phyloP scores from a whole-genome alignment of 371 early-diverging fungal genomes.

The Circinella umbellata region DNA sequence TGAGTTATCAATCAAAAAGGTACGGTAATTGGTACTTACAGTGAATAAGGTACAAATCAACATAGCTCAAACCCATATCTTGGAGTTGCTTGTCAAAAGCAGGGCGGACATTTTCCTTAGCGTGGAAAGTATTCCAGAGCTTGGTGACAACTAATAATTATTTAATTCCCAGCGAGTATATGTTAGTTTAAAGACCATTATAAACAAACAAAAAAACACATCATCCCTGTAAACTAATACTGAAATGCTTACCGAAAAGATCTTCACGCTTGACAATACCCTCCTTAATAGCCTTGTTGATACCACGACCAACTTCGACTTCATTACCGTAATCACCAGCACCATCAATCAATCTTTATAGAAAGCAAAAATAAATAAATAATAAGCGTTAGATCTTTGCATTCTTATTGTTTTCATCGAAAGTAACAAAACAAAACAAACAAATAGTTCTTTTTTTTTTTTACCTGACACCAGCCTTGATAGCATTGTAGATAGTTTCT shows the following conservation, averaged over 20 bases:
- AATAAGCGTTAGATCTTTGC: too few species aligned
- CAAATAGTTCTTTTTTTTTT: too few species aligned
- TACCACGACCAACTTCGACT: conserved; percentile 66
- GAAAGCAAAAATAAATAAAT: not conserved
- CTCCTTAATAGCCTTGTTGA: conserved; percentile 54
- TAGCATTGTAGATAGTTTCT: conserved; percentile 55
- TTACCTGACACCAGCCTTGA: conserved; percentile 51
- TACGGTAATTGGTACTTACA: not conserved
- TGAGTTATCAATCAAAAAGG: not conserved
- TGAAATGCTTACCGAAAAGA: conserved; percentile 35
- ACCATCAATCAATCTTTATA: conserved; percentile 49
- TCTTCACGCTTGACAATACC: conserved; percentile 69
- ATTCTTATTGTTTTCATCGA: too few species aligned
- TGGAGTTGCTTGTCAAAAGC: conserved; percentile 51
- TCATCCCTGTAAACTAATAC: not conserved
- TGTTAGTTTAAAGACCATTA: not conserved
- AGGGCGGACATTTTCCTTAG: conserved; percentile 51
- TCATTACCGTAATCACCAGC: conserved; percentile 69
- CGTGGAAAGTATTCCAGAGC: conserved; percentile 68
- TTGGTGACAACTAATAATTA: conserved; percentile 70
- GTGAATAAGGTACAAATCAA: conserved; percentile 64
- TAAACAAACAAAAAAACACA: not conserved
- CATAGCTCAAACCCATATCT: conserved; percentile 58
- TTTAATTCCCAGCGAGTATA: not conserved
- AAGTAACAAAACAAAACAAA: not conserved